A percentile compares a stretch with the other conserved stretches of the same genome.
These are phyloP conservation scores for Alternaria infectoria DNA, from an alignment of 2,329 filamentous ascomycete genomes.

Conservation along the genomic window DNA sequence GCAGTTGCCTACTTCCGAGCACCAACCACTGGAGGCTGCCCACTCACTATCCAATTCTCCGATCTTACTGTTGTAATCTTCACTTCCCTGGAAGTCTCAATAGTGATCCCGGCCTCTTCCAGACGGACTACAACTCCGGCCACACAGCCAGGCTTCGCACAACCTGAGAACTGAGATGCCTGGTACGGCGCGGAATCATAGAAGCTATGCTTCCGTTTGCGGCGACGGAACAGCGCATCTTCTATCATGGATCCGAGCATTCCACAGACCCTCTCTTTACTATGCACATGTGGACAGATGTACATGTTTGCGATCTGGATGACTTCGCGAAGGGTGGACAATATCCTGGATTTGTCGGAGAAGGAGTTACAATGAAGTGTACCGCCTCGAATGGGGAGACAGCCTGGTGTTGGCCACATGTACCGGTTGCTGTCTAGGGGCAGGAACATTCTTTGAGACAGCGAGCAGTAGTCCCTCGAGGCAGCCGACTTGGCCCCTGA, in stretches of 20 bases:
- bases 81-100: not conserved
- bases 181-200: not conserved
- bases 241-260: not conserved
- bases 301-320: not conserved
- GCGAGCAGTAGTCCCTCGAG: too few relatives aligned
- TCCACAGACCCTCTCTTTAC: fast-evolving
- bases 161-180: not conserved
- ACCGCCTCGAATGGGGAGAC: not conserved
- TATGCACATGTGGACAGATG: not conserved
- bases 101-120: not conserved
- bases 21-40: not conserved
- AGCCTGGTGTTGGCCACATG: not conserved
- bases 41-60: not conserved
- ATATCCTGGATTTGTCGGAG: not conserved
- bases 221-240: not conserved
- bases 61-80: not conserved
- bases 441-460: not conserved
- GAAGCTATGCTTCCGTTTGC: not conserved
- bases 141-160: not conserved
- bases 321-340: not conserved
- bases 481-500: too few relatives aligned
- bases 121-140: not conserved
- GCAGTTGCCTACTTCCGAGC: not conserved
- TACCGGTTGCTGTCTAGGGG: fast-evolving
- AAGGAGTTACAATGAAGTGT: not conserved